A percentile compares a stretch with the other conserved stretches of the same genome.
These are phyloP conservation scores for Nannizziopsis arthrosporioides DNA, from an alignment of 2,329 filamentous ascomycete species.

Conservation along the genomic window DNA sequence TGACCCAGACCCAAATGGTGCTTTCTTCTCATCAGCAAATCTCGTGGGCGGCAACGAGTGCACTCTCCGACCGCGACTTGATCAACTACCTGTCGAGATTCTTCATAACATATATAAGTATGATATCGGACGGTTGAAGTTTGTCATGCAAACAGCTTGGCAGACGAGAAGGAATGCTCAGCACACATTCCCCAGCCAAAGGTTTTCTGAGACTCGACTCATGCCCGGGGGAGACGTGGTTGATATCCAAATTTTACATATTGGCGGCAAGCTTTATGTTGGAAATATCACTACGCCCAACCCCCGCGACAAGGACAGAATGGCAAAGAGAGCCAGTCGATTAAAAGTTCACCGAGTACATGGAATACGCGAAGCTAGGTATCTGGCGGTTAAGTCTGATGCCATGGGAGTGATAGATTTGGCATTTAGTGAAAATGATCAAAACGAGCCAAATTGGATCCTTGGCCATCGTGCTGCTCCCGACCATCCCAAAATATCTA, in stretches of 20 bases:
- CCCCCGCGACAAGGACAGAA: neutral
- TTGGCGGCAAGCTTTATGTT: slow-evolving; percentile 12
- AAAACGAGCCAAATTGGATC: slow-evolving; percentile 12
- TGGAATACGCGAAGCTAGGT: slow-evolving; percentile 10
- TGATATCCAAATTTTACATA: slow-evolving; percentile 8
- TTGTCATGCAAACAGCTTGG: slow-evolving; percentile 13
- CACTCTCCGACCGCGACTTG: neutral
- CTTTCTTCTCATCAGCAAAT: slow-evolving; percentile 1
- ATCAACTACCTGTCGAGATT: slow-evolving; percentile 10
- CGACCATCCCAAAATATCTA: slow-evolving; percentile 5
- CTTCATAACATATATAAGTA: slow-evolving; percentile 12
- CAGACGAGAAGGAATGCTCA: slow-evolving; percentile 1
- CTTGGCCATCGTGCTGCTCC: slow-evolving; percentile 8
- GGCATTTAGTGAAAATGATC: slow-evolving; percentile 9
- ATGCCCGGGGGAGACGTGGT: slow-evolving; percentile 6
- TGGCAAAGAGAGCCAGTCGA: neutral
- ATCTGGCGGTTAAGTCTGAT: slow-evolving; percentile 12
- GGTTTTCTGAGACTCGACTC: slow-evolving; percentile 9
- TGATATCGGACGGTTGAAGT: slow-evolving; percentile 13
- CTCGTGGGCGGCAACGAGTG: neutral
- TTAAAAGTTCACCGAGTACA: slow-evolving; percentile 5
- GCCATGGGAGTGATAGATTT: slow-evolving; percentile 14
- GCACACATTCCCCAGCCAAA: slow-evolving; percentile 5
- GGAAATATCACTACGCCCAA: slow-evolving; percentile 8
- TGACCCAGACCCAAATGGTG: slow-evolving; percentile 5